These are phyloP conservation scores for Phytophthora pseudosyringae DNA, from an alignment of 352 stramenopile genomes.

Conservation along the genomic window DNA sequence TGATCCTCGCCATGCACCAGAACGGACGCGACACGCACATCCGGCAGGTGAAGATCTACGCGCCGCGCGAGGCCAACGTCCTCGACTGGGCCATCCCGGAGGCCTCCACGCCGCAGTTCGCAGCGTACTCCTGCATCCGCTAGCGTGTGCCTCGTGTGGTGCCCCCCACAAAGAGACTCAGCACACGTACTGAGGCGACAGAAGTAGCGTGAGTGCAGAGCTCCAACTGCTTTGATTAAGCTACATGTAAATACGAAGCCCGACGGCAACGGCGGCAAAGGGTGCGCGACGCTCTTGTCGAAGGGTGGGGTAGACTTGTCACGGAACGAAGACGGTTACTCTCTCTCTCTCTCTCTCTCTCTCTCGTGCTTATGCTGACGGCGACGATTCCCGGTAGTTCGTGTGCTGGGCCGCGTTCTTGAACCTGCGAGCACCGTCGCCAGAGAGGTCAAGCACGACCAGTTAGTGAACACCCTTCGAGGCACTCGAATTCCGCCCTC, in stretches of 20 bases:
- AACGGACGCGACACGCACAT: constrained; percentile 98
- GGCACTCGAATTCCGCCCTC: background rate
- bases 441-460: constrained; percentile 2
- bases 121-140: constrained; percentile 69
- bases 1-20: constrained; percentile 97
- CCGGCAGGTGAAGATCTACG: constrained; percentile 93
- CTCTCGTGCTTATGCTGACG: constrained; percentile 11
- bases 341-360: constrained; percentile 1
- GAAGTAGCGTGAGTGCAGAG: background rate
- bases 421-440: constrained; percentile 37
- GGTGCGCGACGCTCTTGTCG: too few species aligned
- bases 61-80: constrained; percentile 65
- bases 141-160: constrained; percentile 15
- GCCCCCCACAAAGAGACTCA: background rate
- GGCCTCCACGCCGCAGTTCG: constrained; percentile 71
- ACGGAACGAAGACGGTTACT: background rate
- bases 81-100: constrained; percentile 63
- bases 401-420: constrained; percentile 53
- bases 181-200: background rate
- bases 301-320: background rate
- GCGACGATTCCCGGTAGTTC: constrained; percentile 34
- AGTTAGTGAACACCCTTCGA: constrained; percentile 6
- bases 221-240: constrained; percentile 22
- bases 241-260: constrained; percentile 12
- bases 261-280: background rate